Percentiles rank a stretch among this genome's conserved stretches.
phyloP scores from a whole-genome alignment of 768 basidiomycete species.

The Amanita rubescens region DNA sequence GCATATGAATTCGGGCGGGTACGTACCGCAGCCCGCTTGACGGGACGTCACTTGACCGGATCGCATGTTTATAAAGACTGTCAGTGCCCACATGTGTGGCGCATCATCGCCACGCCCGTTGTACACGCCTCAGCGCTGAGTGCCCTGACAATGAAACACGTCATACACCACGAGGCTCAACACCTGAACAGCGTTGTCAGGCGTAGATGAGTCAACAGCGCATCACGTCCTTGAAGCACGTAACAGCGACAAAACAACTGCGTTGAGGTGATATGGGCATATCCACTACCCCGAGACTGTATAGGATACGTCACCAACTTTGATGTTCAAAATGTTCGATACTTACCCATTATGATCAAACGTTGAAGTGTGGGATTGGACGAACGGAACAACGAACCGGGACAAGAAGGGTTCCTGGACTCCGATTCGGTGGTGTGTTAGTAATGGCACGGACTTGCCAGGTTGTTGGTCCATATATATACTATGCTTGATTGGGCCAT shows the following conservation, averaged over 20 bases:
- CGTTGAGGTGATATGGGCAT: not conserved
- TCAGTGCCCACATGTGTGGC: not conserved
- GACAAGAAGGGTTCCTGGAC: not conserved
- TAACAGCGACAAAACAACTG: not conserved
- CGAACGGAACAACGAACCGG: not conserved
- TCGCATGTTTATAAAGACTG: not conserved
- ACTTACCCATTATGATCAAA: not conserved
- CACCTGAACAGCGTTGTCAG: not conserved
- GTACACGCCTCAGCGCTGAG: not conserved
- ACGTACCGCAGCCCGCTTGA: not conserved
- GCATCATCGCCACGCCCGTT: not conserved
- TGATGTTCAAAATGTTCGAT: not conserved
- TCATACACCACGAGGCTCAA: not conserved
- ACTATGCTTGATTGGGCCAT: not conserved
- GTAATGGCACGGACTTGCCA: not conserved
- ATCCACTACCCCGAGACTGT: not conserved
- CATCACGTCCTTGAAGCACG: not conserved
- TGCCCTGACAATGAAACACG: too few species aligned
- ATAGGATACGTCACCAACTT: not conserved
- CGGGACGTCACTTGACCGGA: not conserved
- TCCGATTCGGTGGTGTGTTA: not conserved
- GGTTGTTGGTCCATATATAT: slow-evolving; percentile 3
- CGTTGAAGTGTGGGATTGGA: not conserved
- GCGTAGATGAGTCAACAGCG: not conserved
- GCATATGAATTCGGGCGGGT: not conserved